phyloP scores from a whole-genome alignment of 768 basidiomycete species.

The Russula sp. region DNA sequence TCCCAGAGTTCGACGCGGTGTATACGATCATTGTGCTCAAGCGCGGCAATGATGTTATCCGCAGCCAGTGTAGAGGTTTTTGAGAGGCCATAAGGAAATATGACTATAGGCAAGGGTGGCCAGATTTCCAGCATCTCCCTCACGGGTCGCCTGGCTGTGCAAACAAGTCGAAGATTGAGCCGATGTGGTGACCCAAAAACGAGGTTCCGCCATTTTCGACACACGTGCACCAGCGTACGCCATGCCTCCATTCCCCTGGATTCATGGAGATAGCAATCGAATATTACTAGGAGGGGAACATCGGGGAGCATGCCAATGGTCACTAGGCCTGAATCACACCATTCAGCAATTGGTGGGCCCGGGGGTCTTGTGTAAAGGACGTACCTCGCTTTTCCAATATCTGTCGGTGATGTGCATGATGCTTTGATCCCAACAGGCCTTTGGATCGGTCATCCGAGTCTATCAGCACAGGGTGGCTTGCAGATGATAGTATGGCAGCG shows the following conservation, averaged over 20 bases:
- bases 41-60: not conserved
- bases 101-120: slow-evolving; percentile 3
- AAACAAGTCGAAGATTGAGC: not conserved
- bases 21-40: not conserved
- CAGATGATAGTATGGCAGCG: too few species aligned
- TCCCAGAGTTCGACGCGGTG: not conserved
- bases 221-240: not conserved
- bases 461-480: too few species aligned
- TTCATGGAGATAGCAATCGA: not conserved
- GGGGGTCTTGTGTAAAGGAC: not conserved
- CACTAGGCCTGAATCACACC: not conserved
- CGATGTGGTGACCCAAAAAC: not conserved
- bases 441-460: too few species aligned
- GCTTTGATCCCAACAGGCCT: too few species aligned
- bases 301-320: not conserved
- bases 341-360: not conserved
- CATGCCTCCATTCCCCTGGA: not conserved
- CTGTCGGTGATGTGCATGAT: too few species aligned
- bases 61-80: too few species aligned
- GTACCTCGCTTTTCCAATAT: not conserved
- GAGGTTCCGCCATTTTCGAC: not conserved
- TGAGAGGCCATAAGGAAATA: not conserved
- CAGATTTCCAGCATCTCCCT: not conserved
- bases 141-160: not conserved
- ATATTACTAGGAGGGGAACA: slow-evolving; percentile 6